These are phyloP conservation scores for Vitis hybrid DNA, from an alignment of 177 flowering plant genomes.

Conservation along the genomic window DNA sequence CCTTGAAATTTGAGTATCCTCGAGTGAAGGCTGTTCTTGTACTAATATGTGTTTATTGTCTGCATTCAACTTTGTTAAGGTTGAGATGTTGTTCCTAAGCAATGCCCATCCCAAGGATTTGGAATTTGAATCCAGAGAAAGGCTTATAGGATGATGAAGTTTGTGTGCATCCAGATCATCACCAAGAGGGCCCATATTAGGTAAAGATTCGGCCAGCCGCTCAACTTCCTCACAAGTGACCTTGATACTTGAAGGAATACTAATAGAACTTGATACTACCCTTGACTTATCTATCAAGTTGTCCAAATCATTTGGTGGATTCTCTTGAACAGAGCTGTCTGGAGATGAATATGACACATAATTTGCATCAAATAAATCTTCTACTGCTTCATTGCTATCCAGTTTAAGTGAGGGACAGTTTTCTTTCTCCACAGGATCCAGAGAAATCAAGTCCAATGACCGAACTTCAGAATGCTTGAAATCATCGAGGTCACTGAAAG, in stretches of 20 bases:
- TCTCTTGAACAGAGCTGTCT: conserved; percentile 25
- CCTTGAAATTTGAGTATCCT: conserved; percentile 18
- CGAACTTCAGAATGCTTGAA: conserved; percentile 15
- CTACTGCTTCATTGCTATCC: conserved; percentile 26
- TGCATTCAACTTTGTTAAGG: conserved; percentile 19
- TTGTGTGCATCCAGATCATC: conserved; percentile 24
- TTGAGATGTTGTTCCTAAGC: conserved; percentile 22
- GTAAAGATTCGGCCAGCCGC: conserved; percentile 52
- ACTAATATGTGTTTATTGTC: conserved; percentile 24
- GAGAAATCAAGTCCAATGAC: conserved; percentile 14
- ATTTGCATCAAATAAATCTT: conserved; percentile 9
- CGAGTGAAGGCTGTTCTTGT: conserved; percentile 14
- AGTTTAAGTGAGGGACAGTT: conserved; percentile 8
- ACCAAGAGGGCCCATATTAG: conserved; percentile 39
- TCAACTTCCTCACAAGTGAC: conserved; percentile 24
- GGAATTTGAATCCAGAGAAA: conserved; percentile 53
- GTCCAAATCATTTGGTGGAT: conserved; percentile 19
- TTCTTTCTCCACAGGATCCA: conserved; percentile 26
- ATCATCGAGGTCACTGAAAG: conserved; percentile 52
- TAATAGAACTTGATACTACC: conserved; percentile 32
- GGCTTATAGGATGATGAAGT: conserved; percentile 36
- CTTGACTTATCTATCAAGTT: conserved; percentile 22
- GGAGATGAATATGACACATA: conserved; percentile 21
- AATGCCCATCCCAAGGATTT: conserved; percentile 26
- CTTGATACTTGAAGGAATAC: conserved; percentile 29